Base-by-base conservation (phyloP, 345 rosid species). In the Gossypium stocksii region DNA sequence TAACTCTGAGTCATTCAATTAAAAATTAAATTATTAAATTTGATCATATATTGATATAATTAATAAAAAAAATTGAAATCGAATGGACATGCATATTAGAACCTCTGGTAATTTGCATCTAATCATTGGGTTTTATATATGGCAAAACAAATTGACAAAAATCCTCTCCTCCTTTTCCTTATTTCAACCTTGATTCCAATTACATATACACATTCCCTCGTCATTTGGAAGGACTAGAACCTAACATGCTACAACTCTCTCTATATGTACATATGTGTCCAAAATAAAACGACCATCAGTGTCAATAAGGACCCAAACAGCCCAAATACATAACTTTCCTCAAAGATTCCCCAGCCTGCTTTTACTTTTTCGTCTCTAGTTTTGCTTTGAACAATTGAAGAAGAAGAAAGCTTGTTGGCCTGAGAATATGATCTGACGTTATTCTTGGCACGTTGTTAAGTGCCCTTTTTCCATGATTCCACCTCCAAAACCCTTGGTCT, bases 221-320 rank as follows among this genome's bases (percentile, higher is more conserved):
- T 2, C 11, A 19, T n/a, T 56, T 19, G 19, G 59, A 56, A n/a
- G 22, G 15, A 22, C 34, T 9, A 57, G 12, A 22, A 22, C 2
- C 29, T 57, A 57, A 57, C 34, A 11, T 9, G 23, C 62, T 57
- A 57, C 62, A 57, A 57, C 62, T 57, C 62, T 11, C 11, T 17
- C 1, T 53, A n/a, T n/a, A n/a, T 34, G 41, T 53, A 53, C 58
- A 53, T 4, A n/a, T 53, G 3, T 64, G 5, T 41, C 9, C 19
- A 38, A 38, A 38, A 19, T 11, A 48, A 61, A 29, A 16, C 16
- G 44, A 6, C 11, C 44, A 15, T 61, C 66, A 29, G 13, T 34
- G 4, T 67, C 71, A 86, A 22, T 67, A 78, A 45, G 92, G 88
- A 81, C 90, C 90, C 92, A 89, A 88, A 71, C 89, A 89, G 74